Evolutionary conservation across 352 stramenopile genomes (phyloP).

Genomic region (Pythium aristosporum): DNA sequence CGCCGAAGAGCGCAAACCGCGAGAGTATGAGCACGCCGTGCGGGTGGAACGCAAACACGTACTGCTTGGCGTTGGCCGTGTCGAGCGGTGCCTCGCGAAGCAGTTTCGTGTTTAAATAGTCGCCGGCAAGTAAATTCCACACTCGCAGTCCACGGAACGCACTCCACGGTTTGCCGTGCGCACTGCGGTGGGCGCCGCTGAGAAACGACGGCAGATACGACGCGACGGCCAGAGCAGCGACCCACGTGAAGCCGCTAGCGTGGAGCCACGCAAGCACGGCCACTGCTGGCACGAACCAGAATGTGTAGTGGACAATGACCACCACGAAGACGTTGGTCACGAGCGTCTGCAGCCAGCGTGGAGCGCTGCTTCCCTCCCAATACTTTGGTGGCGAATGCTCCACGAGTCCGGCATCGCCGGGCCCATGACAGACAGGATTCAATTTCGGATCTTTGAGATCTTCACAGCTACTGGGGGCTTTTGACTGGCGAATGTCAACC

Average conservation of each 20-base stretch:
- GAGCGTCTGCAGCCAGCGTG: constrained; percentile 38
- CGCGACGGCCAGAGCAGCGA: constrained; percentile 37
- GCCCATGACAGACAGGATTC: too few relatives aligned
- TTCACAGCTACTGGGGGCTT: background rate
- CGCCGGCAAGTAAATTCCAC: constrained; percentile 45
- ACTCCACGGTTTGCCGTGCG: constrained; percentile 45
- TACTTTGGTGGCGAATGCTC: constrained; percentile 42
- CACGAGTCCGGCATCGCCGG: constrained; percentile 14
- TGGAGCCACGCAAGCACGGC: background rate
- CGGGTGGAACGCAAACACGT: constrained; percentile 71
- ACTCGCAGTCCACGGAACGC: constrained; percentile 37
- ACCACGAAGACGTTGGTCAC: constrained; percentile 46
- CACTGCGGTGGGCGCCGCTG: constrained; percentile 33
- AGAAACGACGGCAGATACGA: constrained; percentile 55
- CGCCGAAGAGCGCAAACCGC: constrained; percentile 41
- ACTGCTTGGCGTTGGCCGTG: constrained; percentile 40
- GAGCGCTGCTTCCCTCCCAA: constrained; percentile 38
- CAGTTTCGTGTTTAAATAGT: constrained; percentile 53
- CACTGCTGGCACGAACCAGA: constrained; percentile 47
- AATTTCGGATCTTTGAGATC: background rate
- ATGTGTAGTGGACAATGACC: constrained; percentile 68
- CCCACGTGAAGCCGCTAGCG: constrained; percentile 40
- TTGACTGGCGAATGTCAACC: background rate
- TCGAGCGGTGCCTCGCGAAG: constrained; percentile 58
- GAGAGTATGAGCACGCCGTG: constrained; percentile 75